A percentile compares a stretch with the other conserved stretches of the same genome.
phyloP scores from a whole-genome alignment of 2,329 filamentous ascomycete species.

The Fusarium chuoi region DNA sequence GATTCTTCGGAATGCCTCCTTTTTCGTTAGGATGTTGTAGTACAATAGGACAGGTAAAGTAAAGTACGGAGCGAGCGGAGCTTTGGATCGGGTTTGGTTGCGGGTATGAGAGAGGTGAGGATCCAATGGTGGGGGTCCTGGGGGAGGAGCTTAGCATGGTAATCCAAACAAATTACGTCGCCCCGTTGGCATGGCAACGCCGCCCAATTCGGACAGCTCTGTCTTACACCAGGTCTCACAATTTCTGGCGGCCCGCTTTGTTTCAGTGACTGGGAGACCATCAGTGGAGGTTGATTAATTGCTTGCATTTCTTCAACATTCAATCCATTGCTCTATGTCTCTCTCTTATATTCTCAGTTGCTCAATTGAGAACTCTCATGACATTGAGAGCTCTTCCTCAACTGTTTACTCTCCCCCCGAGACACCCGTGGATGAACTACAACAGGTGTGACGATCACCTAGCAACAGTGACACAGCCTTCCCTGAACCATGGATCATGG shows the following conservation, averaged over 20 bases:
- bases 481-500: background rate
- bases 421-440: background rate
- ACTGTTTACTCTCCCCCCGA: background rate
- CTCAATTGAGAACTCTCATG: background rate
- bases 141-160: slow-evolving; percentile 18
- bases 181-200: slow-evolving; percentile 33
- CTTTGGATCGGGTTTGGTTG: slow-evolving; percentile 30
- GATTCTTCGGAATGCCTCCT: slow-evolving; percentile 11
- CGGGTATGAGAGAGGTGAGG: slow-evolving; percentile 13
- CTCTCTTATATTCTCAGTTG: background rate
- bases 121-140: slow-evolving; percentile 34
- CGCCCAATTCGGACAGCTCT: background rate
- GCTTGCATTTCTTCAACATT: slow-evolving; percentile 31
- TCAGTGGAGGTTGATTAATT: slow-evolving; percentile 28
- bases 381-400: background rate
- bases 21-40: slow-evolving; percentile 17
- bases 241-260: slow-evolving; percentile 23
- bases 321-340: background rate
- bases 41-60: slow-evolving; percentile 8
- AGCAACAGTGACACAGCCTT: slow-evolving; percentile 15
- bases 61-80: slow-evolving; percentile 34
- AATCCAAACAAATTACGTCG: slow-evolving; percentile 39
- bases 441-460: slow-evolving; percentile 6
- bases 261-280: slow-evolving; percentile 23
- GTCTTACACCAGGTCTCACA: slow-evolving; percentile 15